Base-by-base conservation (phyloP, 2,329 filamentous ascomycete genomes). In the Aaosphaeria arxii region DNA sequence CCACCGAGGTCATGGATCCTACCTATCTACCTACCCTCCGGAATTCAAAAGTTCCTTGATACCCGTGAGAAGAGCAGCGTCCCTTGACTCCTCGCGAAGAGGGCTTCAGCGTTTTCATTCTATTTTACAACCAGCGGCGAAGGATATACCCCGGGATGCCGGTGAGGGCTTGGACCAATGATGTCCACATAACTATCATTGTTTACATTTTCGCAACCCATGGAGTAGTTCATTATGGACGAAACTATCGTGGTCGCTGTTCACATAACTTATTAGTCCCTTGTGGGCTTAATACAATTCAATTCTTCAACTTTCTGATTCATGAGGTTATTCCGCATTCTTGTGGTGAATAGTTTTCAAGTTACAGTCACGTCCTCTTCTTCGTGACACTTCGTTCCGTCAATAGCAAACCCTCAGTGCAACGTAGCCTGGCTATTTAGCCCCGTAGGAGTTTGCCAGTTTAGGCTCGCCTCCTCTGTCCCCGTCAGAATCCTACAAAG, bases 141-240 rank as follows among this genome's bases (percentile, higher is more conserved):
- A 40, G 61, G 63, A 64, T 62, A 66, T 66, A 66, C 62, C 62
- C 62, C 50, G 53, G 33, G 48, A 48, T 58, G 61, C 61, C 62
- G 59, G 63, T 58, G 62, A 64, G 57, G 62, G 62, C 61, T 50
- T 51, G 55, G 56, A 59, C 55, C 42, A 44, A 42, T 17, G 51
- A 24, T 24, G 39, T 40, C 39, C 39, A 40, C 17, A 54, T 13
- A 7, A 17, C 36, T 31, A 11, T 30, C 29, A 31, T 29, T 30
- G 28, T 43, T 36, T 36, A 9, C n/a, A 36, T 36, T 36, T 24
- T 24, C 17, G 17, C 17, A 24, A 24, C 17, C 17, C 17, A 24
- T 3, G 17, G 17, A 24, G 17, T 24, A 24, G 17, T 24, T 24
- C 17, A 24, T 24, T 24, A 24, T 24, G 17, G 17, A 24, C 17